Base-by-base conservation (phyloP, 352 stramenopile species). In the Pythium inflatum region DNA sequence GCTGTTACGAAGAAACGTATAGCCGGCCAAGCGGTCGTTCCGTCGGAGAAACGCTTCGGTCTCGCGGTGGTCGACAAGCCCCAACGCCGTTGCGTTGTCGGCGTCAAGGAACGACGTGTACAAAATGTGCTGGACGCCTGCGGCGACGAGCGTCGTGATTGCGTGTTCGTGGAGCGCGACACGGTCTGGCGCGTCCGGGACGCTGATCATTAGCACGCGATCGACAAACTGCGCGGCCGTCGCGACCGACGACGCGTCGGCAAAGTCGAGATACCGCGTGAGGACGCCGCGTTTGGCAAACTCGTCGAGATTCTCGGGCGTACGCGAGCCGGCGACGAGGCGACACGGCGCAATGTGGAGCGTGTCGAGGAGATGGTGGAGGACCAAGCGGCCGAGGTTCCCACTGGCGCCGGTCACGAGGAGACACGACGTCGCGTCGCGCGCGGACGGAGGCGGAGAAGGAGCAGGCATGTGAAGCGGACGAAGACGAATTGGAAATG, bases 321-420 rank as follows among this genome's bases (percentile, higher is more conserved):
- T 60, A 24, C 64, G 64, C 3, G 58, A 67, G 45, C 58, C 65
- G 20, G 70, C 64, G 34, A 73, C 59, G 59, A 76, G 68, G 45
- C 48, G 55, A 18, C 33, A 34, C 9, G 70, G 70, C 20, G 61
- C 48, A 34, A 76, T 54, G 22, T 53, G 16, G 28, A 73, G 60
- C 55, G 70, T 73, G 59, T 76, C 45, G 22, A 76, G 59, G 27
- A 76, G 36, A 40, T 76, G 70, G 18, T 30, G 4, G n/a, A 76
- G 51, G 8, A 67, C 41, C 22, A 31, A 30, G 18, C 38, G 58
- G 8, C 70, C 70, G 43, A 76, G 65, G 6, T 65, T 51, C 0
- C 70, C 70, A 13, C 64, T 70, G 7, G 64, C 70, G 33, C 64
- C 70, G 7, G 70, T 76, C 27, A 76, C 56, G 28, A 76, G 70